Conservation (phyloP, 352 stramenopile genomes). For the Globisporangium middletonii region DNA sequence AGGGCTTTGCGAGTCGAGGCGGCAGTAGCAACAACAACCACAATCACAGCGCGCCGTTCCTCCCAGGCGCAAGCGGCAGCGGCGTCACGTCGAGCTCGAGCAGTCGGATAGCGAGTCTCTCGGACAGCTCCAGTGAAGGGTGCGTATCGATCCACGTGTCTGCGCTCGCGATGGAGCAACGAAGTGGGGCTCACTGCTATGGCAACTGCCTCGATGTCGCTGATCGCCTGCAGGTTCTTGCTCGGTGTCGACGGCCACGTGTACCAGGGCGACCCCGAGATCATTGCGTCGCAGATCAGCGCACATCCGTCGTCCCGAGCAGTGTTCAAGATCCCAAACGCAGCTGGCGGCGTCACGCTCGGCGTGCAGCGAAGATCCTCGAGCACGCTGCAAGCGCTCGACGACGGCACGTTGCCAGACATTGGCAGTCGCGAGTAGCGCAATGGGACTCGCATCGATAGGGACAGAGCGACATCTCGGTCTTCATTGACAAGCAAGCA, state of each 20-base stretch:
- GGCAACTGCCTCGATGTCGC: too few species aligned
- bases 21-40: constrained; percentile 28
- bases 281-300: constrained; percentile 41
- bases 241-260: constrained; percentile 78
- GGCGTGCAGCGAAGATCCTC: constrained; percentile 17
- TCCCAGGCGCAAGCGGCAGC: constrained; percentile 17
- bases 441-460: not conserved
- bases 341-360: constrained; percentile 6
- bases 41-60: constrained; percentile 27
- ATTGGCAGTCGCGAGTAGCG: constrained; percentile 3
- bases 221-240: constrained; percentile 38
- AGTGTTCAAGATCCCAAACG: constrained; percentile 39
- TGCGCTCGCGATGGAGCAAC: constrained; percentile 1
- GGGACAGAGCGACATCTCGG: not conserved
- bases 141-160: constrained; percentile 11
- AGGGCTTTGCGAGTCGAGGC: constrained; percentile 16
- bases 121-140: constrained; percentile 66
- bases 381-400: constrained; percentile 11
- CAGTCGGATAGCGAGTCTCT: constrained; percentile 21
- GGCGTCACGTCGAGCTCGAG: constrained; percentile 14
- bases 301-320: constrained; percentile 19
- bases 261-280: constrained; percentile 68
- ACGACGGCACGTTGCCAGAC: constrained; percentile 9
- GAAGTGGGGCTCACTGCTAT: too few species aligned
- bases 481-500: not conserved